Evolutionary conservation across 768 basidiomycete species (phyloP).

Genomic region (Suillus subluteus): DNA sequence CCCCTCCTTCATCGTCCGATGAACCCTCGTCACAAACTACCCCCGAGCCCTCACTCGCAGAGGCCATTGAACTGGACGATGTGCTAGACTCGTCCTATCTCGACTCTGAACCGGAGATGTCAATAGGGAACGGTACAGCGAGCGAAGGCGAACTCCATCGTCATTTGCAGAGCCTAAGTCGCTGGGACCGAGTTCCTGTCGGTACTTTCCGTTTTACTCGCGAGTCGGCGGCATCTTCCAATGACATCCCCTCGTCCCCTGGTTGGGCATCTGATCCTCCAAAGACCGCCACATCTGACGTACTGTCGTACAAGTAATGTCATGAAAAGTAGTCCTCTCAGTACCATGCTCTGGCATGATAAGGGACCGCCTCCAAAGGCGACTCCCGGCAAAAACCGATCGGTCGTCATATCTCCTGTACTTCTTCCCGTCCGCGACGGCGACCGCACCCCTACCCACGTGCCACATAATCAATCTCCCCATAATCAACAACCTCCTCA

Average conservation of each 20-base stretch:
- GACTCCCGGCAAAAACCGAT: constrained; percentile 31
- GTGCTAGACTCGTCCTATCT: constrained; percentile 77
- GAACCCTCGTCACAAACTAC: constrained; percentile 37
- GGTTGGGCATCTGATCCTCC: constrained; percentile 32
- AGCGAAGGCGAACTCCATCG: constrained; percentile 40
- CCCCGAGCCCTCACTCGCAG: constrained; percentile 45
- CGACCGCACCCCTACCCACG: constrained; percentile 56
- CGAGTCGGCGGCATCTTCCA: constrained; percentile 23
- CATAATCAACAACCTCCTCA: constrained; percentile 45
- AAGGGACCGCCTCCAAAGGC: constrained; percentile 25
- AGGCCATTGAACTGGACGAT: constrained; percentile 67
- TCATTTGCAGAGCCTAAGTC: constrained; percentile 53
- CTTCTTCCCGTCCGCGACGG: constrained; percentile 56
- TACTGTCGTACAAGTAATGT: constrained; percentile 40
- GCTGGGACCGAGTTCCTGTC: constrained; percentile 79
- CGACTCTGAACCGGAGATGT: constrained; percentile 53
- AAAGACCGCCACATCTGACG: constrained; percentile 23
- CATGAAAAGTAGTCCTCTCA: constrained; percentile 59
- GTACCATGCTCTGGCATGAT: constrained; percentile 56
- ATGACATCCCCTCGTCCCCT: constrained; percentile 32
- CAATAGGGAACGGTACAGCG: constrained; percentile 32
- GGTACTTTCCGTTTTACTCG: constrained; percentile 72
- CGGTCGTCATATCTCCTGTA: constrained; percentile 51
- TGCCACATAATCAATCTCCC: constrained; percentile 37
- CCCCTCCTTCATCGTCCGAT: constrained; percentile 40